A percentile compares a stretch with the other conserved stretches of the same genome.
Conservation (phyloP, 1,139 yeast genomes). For the Groenewaldozyma auringiensis region DNA sequence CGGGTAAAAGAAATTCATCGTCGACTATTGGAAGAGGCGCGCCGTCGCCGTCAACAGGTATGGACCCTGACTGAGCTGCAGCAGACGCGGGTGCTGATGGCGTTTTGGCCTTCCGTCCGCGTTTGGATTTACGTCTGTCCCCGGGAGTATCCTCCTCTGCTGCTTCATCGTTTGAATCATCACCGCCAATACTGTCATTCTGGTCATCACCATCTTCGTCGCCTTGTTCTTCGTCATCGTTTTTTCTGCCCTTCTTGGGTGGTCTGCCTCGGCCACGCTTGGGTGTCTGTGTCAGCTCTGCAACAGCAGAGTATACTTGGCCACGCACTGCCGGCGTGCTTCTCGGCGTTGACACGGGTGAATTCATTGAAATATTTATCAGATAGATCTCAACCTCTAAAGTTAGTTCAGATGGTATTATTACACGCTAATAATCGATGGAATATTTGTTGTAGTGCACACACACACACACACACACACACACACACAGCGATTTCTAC, state of each 20-base stretch:
- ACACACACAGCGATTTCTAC: too few relatives aligned
- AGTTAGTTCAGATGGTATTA: too few relatives aligned
- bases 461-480: too few relatives aligned
- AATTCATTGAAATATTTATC: background rate
- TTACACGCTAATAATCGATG: constrained; percentile 7
- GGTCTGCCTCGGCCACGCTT: constrained; percentile 31
- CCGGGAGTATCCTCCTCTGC: constrained; percentile 17
- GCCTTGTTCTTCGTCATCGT: constrained; percentile 17
- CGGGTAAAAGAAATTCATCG: constrained; percentile 77
- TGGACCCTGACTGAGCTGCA: constrained; percentile 17
- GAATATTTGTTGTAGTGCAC: background rate
- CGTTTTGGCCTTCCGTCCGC: background rate
- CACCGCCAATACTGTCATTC: constrained; percentile 15
- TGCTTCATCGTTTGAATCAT: constrained; percentile 7
- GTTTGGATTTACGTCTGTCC: constrained; percentile 18
- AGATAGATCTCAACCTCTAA: too few relatives aligned
- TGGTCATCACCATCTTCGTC: constrained; percentile 14
- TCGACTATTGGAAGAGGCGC: constrained; percentile 47
- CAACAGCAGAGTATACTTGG: constrained; percentile 1
- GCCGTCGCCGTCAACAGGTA: constrained; percentile 38
- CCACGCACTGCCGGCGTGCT: constrained; percentile 3
- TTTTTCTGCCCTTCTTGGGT: constrained; percentile 22
- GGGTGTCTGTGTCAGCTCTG: constrained; percentile 5
- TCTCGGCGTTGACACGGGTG: background rate
- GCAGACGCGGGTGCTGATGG: constrained; percentile 19